phyloP scores from a whole-genome alignment of 805 yeast species.

The Lipomyces oligophaga region DNA sequence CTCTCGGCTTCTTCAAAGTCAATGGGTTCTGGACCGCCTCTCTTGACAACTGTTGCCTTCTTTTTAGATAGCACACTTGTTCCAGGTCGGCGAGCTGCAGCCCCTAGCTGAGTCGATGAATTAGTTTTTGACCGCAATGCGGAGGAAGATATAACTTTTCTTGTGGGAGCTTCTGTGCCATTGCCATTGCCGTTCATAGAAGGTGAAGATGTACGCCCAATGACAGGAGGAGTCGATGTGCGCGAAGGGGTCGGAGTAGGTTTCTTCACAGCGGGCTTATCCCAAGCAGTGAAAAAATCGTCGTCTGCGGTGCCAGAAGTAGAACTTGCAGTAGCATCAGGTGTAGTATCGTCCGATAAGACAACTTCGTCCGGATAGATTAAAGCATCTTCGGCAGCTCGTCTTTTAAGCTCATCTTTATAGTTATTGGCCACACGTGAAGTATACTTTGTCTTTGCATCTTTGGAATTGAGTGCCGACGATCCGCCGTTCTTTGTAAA shows the following conservation, averaged over 20 bases:
- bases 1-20: slow-evolving; percentile 67
- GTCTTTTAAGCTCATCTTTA: slow-evolving; percentile 70
- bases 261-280: slow-evolving; percentile 56
- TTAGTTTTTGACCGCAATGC: slow-evolving; percentile 25
- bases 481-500: slow-evolving; percentile 84
- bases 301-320: slow-evolving; percentile 46
- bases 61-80: slow-evolving; percentile 35
- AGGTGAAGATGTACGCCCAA: slow-evolving; percentile 27
- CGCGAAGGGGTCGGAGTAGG: slow-evolving; percentile 42
- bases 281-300: slow-evolving; percentile 91
- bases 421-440: slow-evolving; percentile 76
- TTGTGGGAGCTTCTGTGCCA: slow-evolving; percentile 10
- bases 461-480: slow-evolving; percentile 56
- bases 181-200: slow-evolving; percentile 13
- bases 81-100: slow-evolving; percentile 25
- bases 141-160: slow-evolving; percentile 48
- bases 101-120: too few species aligned
- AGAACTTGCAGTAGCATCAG: slow-evolving; percentile 1
- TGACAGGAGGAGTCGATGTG: slow-evolving; percentile 36
- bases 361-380: slow-evolving; percentile 68
- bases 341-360: slow-evolving; percentile 42
- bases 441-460: slow-evolving; percentile 74
- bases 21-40: slow-evolving; percentile 44
- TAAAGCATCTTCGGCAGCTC: slow-evolving; percentile 58
- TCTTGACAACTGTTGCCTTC: slow-evolving; percentile 37